Conservation (phyloP, 1,139 yeast species). For the Magnusiomyces paraingens region DNA sequence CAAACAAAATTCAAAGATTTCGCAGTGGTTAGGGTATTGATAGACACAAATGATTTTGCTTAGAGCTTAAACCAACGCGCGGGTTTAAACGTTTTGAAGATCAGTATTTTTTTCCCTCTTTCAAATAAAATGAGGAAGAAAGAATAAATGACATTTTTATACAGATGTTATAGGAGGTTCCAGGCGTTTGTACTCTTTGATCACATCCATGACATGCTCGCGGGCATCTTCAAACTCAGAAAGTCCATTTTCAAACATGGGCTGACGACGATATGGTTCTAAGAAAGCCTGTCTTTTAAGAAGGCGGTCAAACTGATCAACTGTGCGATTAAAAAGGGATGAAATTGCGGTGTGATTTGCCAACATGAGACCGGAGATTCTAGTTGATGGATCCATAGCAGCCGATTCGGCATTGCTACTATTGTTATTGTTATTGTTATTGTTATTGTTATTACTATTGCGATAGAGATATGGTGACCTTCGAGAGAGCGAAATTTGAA, state of each 20-base stretch:
- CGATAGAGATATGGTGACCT: slow-evolving; percentile 55
- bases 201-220: slow-evolving; percentile 59
- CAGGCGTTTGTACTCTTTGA: slow-evolving; percentile 58
- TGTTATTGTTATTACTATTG: not conserved
- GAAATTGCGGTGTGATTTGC: slow-evolving; percentile 72
- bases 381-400: slow-evolving; percentile 18
- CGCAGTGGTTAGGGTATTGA: too few species aligned
- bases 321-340: slow-evolving; percentile 56
- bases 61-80: too few species aligned
- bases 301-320: slow-evolving; percentile 72
- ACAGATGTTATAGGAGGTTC: slow-evolving; percentile 39
- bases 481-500: slow-evolving; percentile 72
- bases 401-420: slow-evolving; percentile 1
- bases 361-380: slow-evolving; percentile 60
- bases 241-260: slow-evolving; percentile 55
- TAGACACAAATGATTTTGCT: too few species aligned
- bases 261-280: slow-evolving; percentile 61
- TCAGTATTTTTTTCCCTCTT: not conserved
- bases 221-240: slow-evolving; percentile 77
- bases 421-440: slow-evolving; percentile 22
- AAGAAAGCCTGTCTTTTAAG: slow-evolving; percentile 79
- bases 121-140: not conserved
- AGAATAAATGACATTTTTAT: not conserved
- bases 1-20: too few species aligned
- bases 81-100: too few species aligned